These are phyloP conservation scores for Yarrowia yakushimensis DNA, from an alignment of 805 yeast genomes.

Conservation along the genomic window DNA sequence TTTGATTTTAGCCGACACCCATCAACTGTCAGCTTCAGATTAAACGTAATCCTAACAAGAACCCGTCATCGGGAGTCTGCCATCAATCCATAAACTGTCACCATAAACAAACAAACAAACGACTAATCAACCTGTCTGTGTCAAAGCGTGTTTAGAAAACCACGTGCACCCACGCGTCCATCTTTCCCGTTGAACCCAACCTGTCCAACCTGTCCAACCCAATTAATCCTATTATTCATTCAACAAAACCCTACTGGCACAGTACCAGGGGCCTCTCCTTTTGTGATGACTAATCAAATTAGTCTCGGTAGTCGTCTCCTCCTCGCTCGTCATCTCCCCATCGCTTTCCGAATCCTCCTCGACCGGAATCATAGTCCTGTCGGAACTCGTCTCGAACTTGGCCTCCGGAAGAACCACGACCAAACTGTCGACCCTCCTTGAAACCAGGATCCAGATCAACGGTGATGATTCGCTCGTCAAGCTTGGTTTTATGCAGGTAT, in stretches of 20 bases:
- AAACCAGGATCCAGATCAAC: conserved; percentile 97
- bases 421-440: conserved; percentile 91
- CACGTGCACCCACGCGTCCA: not conserved
- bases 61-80: not conserved
- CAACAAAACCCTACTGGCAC: not conserved
- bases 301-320: not conserved
- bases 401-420: conserved; percentile 90
- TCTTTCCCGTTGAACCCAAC: not conserved
- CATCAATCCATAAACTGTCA: not conserved
- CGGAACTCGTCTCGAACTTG: conserved; percentile 73
- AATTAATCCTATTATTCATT: not conserved
- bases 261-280: not conserved
- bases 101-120: not conserved
- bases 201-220: not conserved
- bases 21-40: not conserved
- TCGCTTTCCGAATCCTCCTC: conserved; percentile 44
- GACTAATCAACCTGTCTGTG: not conserved
- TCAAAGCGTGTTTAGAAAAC: not conserved
- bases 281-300: not conserved
- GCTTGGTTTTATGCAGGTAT: conserved; percentile 72
- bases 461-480: conserved; percentile 76
- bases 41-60: not conserved
- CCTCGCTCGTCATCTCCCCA: conserved; percentile 27
- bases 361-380: conserved; percentile 44
- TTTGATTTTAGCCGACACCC: not conserved